Evolutionary conservation across 2,329 filamentous ascomycete genomes (phyloP), one percentile per base, ranked within the genome.

Genomic region (Rhynchosporium graminicola): DNA sequence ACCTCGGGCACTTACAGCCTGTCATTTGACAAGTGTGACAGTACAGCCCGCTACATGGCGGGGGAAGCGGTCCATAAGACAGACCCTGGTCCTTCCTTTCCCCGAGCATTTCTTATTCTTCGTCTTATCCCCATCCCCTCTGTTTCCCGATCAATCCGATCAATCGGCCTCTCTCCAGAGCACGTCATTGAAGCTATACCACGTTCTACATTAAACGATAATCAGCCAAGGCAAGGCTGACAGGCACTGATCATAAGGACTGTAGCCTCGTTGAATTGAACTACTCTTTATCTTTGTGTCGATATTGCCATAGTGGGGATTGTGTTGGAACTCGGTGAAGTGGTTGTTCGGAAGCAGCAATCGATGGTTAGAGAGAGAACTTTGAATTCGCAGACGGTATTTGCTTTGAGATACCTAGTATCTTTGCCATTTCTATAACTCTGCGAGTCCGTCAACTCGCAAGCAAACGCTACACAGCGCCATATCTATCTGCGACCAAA

Each of bases 171-270:
- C 12, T 36, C 50, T 64, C 57, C 61, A 29, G 57, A 60, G 57
- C 52, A 61, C 63, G 59, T 60, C 59, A 62, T 64, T 58, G 56
- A 58, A 46, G 43, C 56, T 58, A 58, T 58, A 40, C n/a, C 50
- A 42, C 28, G 40, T 4, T 42, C 45, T 33, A 47, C 28, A 36
- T 46, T 36, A 29, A 15, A 26, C 7, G 50, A 6, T 10, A 5
- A 36, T 5, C 33, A 54, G 51, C 31, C 26, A 48, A 57, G 20
- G 59, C 59, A 36, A 54, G 42, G 33, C 52, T 43, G 38, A 59
- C 9, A 43, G 10, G 20, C 12, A 4, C 38, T 29, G 15, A 9
- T 31, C 6, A 33, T 38, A 43, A 48, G 33, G 28, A 59, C 47
- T 43, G 60, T 50, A 61, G 59, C 59, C 59, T 61, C 46, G 59